Base-by-base conservation (phyloP, 306 rosid species). In the Pyrus betulifolia region DNA sequence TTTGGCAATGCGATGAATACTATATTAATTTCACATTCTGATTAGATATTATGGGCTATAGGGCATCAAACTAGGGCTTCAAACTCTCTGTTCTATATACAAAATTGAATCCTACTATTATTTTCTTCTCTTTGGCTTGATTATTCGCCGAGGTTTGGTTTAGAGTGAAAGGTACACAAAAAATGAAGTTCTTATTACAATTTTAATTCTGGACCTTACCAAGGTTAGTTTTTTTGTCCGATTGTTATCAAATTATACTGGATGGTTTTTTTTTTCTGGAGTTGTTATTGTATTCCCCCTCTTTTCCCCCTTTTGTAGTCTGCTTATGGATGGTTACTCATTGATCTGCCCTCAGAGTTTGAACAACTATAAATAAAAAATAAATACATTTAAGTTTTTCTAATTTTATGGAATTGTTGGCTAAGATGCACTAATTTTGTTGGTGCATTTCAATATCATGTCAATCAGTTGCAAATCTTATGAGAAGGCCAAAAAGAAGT, bases 401-500 rank as follows among this genome's bases (percentile, higher is more conserved):
- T 79, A 8, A 31, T 21, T 18, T 11, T 58, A 10, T 44, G 40
- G 18, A 46, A 69, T 13, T 35, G n/a, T 14, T 69, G 49, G 60
- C 31, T 61, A 27, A 25, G 59, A 68, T 54, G 74, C 25, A 6
- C 22, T 46, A 35, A 62, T 58, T 17, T 69, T 25, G 31, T 57
- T 45, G 45, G 31, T 31, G 42, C 68, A 76, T 59, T 69, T 22
- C 27, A 59, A 59, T 59, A 45, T 40, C 60, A 17, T 83, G 60
- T 85, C 72, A 57, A 82, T 79, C 86, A 93, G 99, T 78, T 96
- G 99, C 87, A 91, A 96, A 82, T 89, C 97, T 72, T 96, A 91
- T 71, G 94, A 88, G 91, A 92, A 89, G 86, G 99, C 99, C 77
- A 96, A 96, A 85, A 96, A 91, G 91, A 92, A 96, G 83, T 70